Evolutionary conservation across 768 basidiomycete species (phyloP).

Genomic region (Naganishia vishniacii): DNA sequence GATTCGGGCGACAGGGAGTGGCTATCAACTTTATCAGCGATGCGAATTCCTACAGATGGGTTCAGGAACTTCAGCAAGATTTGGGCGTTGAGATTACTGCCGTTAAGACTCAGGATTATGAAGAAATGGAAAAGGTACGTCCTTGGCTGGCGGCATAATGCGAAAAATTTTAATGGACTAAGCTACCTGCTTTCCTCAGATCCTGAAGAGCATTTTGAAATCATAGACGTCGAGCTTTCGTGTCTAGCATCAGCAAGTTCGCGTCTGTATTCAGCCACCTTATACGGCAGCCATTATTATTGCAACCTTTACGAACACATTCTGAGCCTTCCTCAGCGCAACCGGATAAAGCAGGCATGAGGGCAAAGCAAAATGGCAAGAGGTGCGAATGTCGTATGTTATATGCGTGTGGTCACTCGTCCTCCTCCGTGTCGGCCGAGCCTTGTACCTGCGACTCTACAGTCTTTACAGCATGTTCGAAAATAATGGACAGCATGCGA

Average conservation of each 20-base stretch:
- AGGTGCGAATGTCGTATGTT: slow-evolving; percentile 14
- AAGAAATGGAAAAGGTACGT: slow-evolving; percentile 86
- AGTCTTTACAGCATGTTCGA: slow-evolving; percentile 18
- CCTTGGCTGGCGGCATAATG: no score
- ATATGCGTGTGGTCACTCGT: background rate
- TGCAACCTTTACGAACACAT: no score
- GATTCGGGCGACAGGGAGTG: slow-evolving; percentile 94
- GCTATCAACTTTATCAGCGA: slow-evolving; percentile 98
- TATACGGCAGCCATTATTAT: no score
- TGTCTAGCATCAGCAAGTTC: no score
- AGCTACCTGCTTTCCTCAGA: background rate
- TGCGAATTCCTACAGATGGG: slow-evolving; percentile 75
- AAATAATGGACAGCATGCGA: slow-evolving; percentile 8
- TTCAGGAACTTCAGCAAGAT: slow-evolving; percentile 78
- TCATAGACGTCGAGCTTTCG: no score
- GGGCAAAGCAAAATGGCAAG: background rate
- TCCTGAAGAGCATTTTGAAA: slow-evolving; percentile 12
- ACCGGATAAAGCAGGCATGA: no score
- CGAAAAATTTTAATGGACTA: no score
- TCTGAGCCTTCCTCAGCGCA: no score
- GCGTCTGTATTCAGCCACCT: no score
- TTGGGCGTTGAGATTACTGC: slow-evolving; percentile 72
- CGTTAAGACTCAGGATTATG: slow-evolving; percentile 82
- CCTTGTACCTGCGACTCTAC: slow-evolving; percentile 17
- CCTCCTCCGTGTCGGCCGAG: slow-evolving; percentile 8